Percentiles rank a stretch among this genome's conserved stretches.
These are phyloP conservation scores for Globisporangium nodosum DNA, from an alignment of 352 stramenopile species.

Conservation along the genomic window DNA sequence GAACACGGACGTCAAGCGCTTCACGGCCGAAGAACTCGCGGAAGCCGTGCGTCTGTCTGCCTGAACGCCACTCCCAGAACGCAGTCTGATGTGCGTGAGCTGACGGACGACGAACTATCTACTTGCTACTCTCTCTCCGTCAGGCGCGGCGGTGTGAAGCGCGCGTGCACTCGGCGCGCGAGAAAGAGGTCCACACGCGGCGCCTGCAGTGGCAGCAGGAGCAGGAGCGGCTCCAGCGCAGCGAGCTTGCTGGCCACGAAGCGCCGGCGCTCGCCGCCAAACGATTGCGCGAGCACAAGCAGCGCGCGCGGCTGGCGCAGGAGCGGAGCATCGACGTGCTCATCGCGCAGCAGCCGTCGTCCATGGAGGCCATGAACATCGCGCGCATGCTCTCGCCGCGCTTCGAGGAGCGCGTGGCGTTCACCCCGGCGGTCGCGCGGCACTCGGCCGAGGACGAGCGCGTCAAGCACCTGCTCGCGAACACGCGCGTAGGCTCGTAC, in stretches of 20 bases:
- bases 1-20: slow-evolving; percentile 8
- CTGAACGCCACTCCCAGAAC: not conserved
- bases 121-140: not conserved
- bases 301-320: slow-evolving; percentile 31
- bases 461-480: slow-evolving; percentile 52
- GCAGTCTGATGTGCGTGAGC: not conserved
- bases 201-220: slow-evolving; percentile 23
- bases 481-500: slow-evolving; percentile 47
- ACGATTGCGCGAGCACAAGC: slow-evolving; percentile 44
- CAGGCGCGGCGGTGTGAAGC: slow-evolving; percentile 51
- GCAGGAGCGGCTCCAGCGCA: slow-evolving; percentile 25
- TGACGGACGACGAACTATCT: not conserved
- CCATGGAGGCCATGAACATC: slow-evolving; percentile 78
- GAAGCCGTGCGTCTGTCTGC: slow-evolving; percentile 21
- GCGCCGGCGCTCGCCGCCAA: slow-evolving; percentile 35
- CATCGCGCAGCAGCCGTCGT: slow-evolving; percentile 67
- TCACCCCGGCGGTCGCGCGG: slow-evolving; percentile 37
- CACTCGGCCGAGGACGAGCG: slow-evolving; percentile 57
- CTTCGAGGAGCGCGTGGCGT: slow-evolving; percentile 57
- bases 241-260: slow-evolving; percentile 22
- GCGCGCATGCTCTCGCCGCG: slow-evolving; percentile 70
- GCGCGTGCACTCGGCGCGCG: slow-evolving; percentile 31
- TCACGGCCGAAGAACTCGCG: slow-evolving; percentile 15
- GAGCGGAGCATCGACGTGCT: slow-evolving; percentile 54
- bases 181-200: slow-evolving; percentile 25